A percentile compares a stretch with the other conserved stretches of the same genome.
These are phyloP conservation scores for Penicillium soppii DNA, from an alignment of 495 filamentous ascomycete species.

Conservation along the genomic window DNA sequence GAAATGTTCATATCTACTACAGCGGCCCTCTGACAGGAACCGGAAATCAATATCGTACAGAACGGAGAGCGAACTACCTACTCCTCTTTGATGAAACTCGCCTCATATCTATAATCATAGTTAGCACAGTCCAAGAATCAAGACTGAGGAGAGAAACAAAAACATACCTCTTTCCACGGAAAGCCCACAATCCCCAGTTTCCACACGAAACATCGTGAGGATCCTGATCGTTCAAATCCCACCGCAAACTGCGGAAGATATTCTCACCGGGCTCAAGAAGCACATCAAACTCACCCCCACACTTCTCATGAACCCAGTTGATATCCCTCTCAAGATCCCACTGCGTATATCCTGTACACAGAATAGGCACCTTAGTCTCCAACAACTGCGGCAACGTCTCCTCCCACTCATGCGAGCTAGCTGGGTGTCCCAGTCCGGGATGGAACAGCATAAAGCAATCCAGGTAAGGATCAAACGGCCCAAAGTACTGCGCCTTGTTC, in stretches of 20 bases:
- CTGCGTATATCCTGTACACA: slow-evolving; percentile 94
- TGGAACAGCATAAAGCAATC: slow-evolving; percentile 96
- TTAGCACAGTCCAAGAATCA: slow-evolving; percentile 6
- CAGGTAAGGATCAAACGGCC: slow-evolving; percentile 96
- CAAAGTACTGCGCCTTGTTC: slow-evolving; percentile 83
- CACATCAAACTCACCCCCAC: slow-evolving; percentile 85
- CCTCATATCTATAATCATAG: slow-evolving; percentile 38
- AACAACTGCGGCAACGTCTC: slow-evolving; percentile 84
- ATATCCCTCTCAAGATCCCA: slow-evolving; percentile 91
- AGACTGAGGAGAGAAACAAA: slow-evolving; percentile 5
- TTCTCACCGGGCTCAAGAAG: slow-evolving; percentile 93
- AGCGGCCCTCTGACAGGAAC: slow-evolving; percentile 1
- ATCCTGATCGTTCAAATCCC: slow-evolving; percentile 96
- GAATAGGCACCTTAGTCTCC: slow-evolving; percentile 91
- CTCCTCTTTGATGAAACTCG: slow-evolving; percentile 29
- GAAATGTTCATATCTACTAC: slow-evolving; percentile 12
- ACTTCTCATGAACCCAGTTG: slow-evolving; percentile 80
- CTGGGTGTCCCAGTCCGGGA: slow-evolving; percentile 91
- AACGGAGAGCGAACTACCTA: slow-evolving; percentile 5
- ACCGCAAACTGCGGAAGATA: slow-evolving; percentile 86
- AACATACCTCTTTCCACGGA: slow-evolving; percentile 92
- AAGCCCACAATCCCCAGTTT: slow-evolving; percentile 96
- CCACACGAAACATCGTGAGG: slow-evolving; percentile 92
- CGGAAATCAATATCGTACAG: slow-evolving; percentile 24
- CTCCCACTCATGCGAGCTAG: slow-evolving; percentile 88